These are phyloP conservation scores for Irpex sp. DNA, from an alignment of 1,284 basidiomycete genomes.

Conservation along the genomic window DNA sequence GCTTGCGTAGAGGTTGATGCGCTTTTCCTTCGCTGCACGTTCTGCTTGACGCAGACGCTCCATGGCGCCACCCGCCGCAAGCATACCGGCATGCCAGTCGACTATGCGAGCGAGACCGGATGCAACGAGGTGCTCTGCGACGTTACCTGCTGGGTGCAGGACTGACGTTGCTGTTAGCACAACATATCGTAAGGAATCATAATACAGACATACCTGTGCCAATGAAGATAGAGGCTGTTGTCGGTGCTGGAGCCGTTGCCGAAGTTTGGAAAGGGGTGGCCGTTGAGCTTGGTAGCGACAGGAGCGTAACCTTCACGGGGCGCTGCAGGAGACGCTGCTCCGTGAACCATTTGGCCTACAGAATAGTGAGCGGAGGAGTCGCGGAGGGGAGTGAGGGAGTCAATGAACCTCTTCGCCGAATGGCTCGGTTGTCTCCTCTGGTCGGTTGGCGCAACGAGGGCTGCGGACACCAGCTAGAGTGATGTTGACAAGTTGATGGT, in stretches of 20 bases:
- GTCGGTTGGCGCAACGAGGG: constrained; percentile 68
- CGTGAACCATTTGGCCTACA: constrained; percentile 90
- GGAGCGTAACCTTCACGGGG: constrained; percentile 79
- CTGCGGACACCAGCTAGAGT: constrained; percentile 85
- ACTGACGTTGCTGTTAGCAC: constrained; percentile 37
- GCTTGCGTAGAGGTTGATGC: constrained; percentile 72
- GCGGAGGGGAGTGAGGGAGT: constrained; percentile 10
- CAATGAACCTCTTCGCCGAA: constrained; percentile 79
- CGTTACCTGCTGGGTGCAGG: constrained; percentile 83
- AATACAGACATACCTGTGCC: constrained; percentile 62
- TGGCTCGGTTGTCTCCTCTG: constrained; percentile 74
- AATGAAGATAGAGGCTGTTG: constrained; percentile 83
- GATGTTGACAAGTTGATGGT: constrained; percentile 86
- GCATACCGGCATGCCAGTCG: constrained; percentile 97
- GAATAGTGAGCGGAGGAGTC: constrained; percentile 17
- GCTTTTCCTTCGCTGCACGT: constrained; percentile 81
- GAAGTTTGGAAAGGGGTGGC: constrained; percentile 80
- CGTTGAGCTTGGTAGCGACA: constrained; percentile 83
- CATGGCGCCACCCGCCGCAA: constrained; percentile 78
- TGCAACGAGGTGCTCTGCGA: constrained; percentile 85
- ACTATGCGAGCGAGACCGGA: constrained; percentile 89
- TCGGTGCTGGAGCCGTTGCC: constrained; percentile 50
- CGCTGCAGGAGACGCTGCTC: constrained; percentile 92
- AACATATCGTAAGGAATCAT: constrained; percentile 1
- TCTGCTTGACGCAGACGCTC: constrained; percentile 86